A percentile compares a stretch with the other conserved stretches of the same genome.
Conservation (phyloP, 345 rosid species). For the Camelina neglecta region DNA sequence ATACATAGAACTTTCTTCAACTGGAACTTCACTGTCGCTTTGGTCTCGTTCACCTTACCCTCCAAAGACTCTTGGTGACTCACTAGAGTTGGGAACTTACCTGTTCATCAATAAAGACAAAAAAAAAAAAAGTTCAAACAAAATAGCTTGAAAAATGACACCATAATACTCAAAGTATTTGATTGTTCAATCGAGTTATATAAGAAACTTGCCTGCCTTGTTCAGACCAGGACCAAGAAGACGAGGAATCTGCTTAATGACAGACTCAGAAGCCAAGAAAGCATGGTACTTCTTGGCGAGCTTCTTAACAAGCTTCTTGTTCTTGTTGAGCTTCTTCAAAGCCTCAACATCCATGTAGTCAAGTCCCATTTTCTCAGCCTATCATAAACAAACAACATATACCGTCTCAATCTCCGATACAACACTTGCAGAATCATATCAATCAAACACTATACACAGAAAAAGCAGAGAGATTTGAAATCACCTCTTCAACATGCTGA, state of each 20-base stretch:
- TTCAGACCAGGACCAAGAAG: constrained; percentile 56
- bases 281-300: constrained; percentile 57
- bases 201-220: constrained; percentile 51
- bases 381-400: neutral
- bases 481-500: constrained; percentile 81
- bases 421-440: neutral
- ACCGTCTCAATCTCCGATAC: neutral
- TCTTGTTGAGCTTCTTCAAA: constrained; percentile 53
- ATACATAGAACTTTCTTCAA: constrained; percentile 71
- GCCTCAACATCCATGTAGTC: constrained; percentile 54
- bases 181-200: neutral
- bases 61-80: constrained; percentile 69
- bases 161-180: neutral
- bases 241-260: constrained; percentile 59
- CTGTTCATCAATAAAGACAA: constrained; percentile 37
- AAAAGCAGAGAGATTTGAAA: neutral
- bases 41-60: constrained; percentile 65
- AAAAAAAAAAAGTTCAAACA: neutral
- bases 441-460: neutral
- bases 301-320: constrained; percentile 55
- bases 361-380: constrained; percentile 55
- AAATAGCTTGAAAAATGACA: neutral
- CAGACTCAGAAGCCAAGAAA: constrained; percentile 56
- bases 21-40: constrained; percentile 71
- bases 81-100: constrained; percentile 70